Evolutionary conservation across 306 rosid species (phyloP).

Genomic region (Luffa acutangula): DNA sequence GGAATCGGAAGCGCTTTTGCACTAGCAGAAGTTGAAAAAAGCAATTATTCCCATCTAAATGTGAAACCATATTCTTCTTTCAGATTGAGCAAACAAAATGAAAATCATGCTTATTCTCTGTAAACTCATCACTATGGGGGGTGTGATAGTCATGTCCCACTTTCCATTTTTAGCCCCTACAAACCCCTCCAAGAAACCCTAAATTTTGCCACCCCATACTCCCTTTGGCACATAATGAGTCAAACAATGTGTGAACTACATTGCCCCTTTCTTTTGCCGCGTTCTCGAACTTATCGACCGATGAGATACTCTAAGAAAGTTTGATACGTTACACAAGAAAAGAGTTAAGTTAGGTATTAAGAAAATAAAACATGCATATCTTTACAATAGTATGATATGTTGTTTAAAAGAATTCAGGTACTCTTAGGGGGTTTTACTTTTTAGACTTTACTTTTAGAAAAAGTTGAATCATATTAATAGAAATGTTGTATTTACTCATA

Average conservation of each 20-base stretch:
- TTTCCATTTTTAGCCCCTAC: neutral
- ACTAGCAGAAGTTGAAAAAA: neutral
- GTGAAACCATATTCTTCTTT: neutral
- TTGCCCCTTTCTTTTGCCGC: neutral
- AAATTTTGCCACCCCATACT: neutral
- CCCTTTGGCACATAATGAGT: neutral
- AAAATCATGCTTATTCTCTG: neutral
- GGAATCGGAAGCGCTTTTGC: neutral
- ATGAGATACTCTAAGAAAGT: neutral
- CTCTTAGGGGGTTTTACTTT: neutral
- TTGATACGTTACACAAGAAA: neutral
- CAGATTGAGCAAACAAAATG: neutral
- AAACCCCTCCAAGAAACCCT: neutral
- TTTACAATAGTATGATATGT: neutral
- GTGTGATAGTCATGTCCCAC: neutral
- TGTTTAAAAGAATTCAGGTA: neutral
- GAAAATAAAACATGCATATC: neutral
- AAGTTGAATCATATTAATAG: too few relatives aligned
- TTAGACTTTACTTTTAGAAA: too few relatives aligned
- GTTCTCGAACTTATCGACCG: neutral
- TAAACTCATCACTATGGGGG: neutral
- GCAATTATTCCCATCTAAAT: neutral
- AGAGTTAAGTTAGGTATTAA: neutral
- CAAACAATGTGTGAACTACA: neutral
- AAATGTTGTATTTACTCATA: neutral